A percentile compares a stretch with the other conserved stretches of the same genome.
phyloP scores from a whole-genome alignment of 176 grass and related monocot species.

The Cenchrus fungigraminus region DNA sequence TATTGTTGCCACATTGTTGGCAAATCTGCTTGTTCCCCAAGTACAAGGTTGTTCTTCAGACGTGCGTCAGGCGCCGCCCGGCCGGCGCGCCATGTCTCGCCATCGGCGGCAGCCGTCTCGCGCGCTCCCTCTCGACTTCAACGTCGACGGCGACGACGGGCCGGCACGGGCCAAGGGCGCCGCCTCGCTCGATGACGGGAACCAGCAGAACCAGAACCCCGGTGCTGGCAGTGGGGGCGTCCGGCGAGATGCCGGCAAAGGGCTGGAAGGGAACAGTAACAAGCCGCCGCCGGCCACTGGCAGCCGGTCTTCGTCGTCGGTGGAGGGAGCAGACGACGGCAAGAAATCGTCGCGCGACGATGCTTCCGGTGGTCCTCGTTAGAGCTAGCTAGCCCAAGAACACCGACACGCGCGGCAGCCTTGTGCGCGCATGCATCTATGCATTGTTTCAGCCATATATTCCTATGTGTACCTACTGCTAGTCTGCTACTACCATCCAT shows the following conservation, averaged over 20 bases:
- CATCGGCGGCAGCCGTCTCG: conserved; percentile 55
- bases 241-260: conserved; percentile 18
- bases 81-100: conserved; percentile 44
- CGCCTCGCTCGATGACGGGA: background rate
- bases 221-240: background rate
- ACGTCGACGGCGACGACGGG: conserved; percentile 3
- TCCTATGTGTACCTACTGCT: background rate
- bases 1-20: background rate
- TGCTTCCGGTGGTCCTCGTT: background rate
- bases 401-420: background rate
- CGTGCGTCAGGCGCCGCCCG: background rate
- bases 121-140: conserved; percentile 48
- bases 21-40: background rate
- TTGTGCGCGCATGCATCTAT: too few species aligned
- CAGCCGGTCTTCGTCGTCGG: background rate
- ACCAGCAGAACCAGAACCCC: background rate
- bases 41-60: background rate
- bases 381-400: background rate
- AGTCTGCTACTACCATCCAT: background rate
- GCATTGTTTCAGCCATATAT: background rate
- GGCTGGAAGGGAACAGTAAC: conserved; percentile 12
- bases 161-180: conserved; percentile 14
- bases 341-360: background rate
- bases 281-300: conserved; percentile 30
- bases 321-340: background rate